phyloP scores from a whole-genome alignment of 192 early-diverging fungal species.

The Coemansia sp. region DNA sequence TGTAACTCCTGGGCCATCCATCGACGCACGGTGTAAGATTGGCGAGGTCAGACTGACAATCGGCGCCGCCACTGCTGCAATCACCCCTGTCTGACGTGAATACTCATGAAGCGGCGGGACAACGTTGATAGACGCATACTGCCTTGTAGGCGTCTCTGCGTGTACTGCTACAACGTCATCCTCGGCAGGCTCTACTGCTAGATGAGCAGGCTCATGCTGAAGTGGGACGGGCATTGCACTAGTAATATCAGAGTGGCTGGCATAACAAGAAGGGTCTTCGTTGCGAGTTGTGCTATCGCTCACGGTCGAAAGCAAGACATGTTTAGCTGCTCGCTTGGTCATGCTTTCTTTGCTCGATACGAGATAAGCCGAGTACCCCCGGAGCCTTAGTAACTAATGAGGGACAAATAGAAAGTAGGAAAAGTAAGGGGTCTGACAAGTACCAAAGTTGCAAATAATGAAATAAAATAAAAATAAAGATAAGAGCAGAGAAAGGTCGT shows the following conservation, averaged over 20 bases:
- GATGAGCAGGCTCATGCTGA: neutral
- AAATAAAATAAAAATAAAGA: neutral
- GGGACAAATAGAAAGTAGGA: neutral
- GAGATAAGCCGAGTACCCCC: constrained; percentile 2
- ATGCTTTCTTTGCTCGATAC: constrained; percentile 11
- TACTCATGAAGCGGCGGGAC: constrained; percentile 28
- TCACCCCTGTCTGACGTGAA: constrained; percentile 7
- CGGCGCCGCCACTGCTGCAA: constrained; percentile 21
- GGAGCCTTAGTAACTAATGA: neutral
- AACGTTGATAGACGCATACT: constrained; percentile 36
- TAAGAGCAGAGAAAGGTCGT: neutral
- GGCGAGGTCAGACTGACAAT: constrained; percentile 15
- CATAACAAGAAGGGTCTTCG: neutral
- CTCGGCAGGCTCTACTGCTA: neutral
- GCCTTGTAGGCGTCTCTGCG: constrained; percentile 1
- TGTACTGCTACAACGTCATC: neutral
- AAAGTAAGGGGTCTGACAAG: neutral
- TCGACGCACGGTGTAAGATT: constrained; percentile 6
- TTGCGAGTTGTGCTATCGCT: neutral
- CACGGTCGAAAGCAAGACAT: constrained; percentile 24
- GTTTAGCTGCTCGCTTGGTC: constrained; percentile 9
- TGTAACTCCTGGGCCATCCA: constrained; percentile 14
- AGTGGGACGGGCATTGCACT: neutral
- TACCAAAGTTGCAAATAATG: neutral
- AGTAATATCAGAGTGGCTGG: neutral